A percentile compares a stretch with the other conserved stretches of the same genome.
phyloP scores from a whole-genome alignment of 441 rosid genomes.

The Mallotus repandus region DNA sequence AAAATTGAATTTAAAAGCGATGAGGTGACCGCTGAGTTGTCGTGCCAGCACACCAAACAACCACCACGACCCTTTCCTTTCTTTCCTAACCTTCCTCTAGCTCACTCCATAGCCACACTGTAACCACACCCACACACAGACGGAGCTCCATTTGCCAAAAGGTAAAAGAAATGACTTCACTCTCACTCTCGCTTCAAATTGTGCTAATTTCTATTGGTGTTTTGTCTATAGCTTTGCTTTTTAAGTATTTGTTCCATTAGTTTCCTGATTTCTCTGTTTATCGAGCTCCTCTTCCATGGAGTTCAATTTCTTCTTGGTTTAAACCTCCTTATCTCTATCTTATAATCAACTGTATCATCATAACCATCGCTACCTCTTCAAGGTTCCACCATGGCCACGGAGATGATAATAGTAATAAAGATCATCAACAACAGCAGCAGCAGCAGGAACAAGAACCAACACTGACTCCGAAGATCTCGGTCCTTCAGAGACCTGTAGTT shows the following conservation, averaged over 20 bases:
- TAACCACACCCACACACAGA: not conserved
- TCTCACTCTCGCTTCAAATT: slow-evolving; percentile 35
- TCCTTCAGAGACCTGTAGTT: slow-evolving; percentile 37
- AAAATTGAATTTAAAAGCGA: no score
- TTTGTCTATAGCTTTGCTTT: slow-evolving; percentile 42
- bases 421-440: not conserved
- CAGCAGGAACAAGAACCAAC: slow-evolving; percentile 17
- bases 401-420: not conserved
- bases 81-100: no score
- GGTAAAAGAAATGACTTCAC: slow-evolving; percentile 39
- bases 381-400: slow-evolving; percentile 33
- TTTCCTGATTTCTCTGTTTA: slow-evolving; percentile 39
- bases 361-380: slow-evolving; percentile 61
- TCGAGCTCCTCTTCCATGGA: slow-evolving; percentile 47
- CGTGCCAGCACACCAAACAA: no score
- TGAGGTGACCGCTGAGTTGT: no score
- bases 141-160: not conserved
- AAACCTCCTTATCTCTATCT: slow-evolving; percentile 73
- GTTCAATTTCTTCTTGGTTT: slow-evolving; percentile 54
- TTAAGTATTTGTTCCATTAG: slow-evolving; percentile 47
- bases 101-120: not conserved
- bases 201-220: slow-evolving; percentile 48
- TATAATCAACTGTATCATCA: slow-evolving; percentile 65
- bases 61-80: not conserved
- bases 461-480: slow-evolving; percentile 16